Percentiles rank a stretch among this genome's conserved stretches.
These are phyloP conservation scores for Trametopsis cervina DNA, from an alignment of 768 basidiomycete genomes.

Conservation along the genomic window DNA sequence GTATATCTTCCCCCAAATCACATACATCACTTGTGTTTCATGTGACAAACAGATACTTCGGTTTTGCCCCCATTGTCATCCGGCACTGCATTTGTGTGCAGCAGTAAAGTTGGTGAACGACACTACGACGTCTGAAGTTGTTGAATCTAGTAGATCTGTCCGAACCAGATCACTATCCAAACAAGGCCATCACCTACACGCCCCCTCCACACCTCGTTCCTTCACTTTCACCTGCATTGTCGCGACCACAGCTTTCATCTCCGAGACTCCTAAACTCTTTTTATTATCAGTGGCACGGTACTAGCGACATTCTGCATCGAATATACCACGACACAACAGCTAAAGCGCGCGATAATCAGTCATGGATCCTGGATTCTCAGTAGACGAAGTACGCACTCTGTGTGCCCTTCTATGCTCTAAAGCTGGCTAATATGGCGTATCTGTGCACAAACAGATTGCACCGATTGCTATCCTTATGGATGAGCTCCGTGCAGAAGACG, in stretches of 20 bases:
- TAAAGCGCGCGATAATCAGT: constrained; percentile 13
- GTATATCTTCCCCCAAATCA: too few relatives aligned
- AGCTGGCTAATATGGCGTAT: not conserved
- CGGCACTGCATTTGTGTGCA: too few relatives aligned
- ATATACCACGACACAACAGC: constrained; percentile 2
- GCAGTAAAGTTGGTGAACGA: too few relatives aligned
- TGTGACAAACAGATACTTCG: too few relatives aligned
- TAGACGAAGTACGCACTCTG: constrained; percentile 56
- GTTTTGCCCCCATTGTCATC: too few relatives aligned
- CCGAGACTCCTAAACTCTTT: too few relatives aligned
- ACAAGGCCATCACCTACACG: not conserved
- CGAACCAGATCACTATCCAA: constrained; percentile 2
- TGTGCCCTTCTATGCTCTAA: constrained; percentile 7
- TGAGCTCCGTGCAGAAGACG: constrained; percentile 96
- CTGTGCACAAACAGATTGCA: constrained; percentile 49
- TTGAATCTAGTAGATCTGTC: not conserved
- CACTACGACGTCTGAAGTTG: too few relatives aligned
- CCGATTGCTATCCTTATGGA: constrained; percentile 98
- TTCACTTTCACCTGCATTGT: not conserved
- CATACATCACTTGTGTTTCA: too few relatives aligned
- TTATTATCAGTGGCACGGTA: too few relatives aligned
- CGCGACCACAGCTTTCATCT: not conserved
- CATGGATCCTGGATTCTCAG: constrained; percentile 62
- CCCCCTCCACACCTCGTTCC: not conserved
- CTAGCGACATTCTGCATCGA: not conserved